Conservation (phyloP, 2,329 filamentous ascomycete genomes). For the Cercospora canescens region DNA sequence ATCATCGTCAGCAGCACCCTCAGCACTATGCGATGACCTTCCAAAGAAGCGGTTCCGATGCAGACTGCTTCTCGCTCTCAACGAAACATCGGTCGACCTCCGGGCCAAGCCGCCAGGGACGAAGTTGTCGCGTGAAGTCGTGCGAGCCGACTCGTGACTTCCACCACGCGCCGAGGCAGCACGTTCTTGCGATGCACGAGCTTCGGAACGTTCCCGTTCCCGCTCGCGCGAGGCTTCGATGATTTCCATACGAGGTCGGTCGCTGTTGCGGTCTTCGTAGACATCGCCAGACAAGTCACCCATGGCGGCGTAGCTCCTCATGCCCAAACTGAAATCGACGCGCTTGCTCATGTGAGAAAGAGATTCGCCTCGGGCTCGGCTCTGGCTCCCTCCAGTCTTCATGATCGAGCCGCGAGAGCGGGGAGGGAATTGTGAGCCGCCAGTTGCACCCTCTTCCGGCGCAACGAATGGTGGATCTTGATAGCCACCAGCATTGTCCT, state of each 20-base stretch:
- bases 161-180: neutral
- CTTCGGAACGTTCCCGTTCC: conserved; percentile 19
- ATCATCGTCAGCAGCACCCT: conserved; percentile 25
- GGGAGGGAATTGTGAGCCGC: conserved; percentile 17
- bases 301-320: conserved; percentile 56
- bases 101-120: conserved; percentile 31
- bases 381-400: conserved; percentile 18
- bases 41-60: conserved; percentile 65
- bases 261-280: conserved; percentile 56
- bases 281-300: conserved; percentile 65
- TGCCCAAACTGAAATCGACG: conserved; percentile 71
- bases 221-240: conserved; percentile 38
- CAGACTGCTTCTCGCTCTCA: conserved; percentile 36
- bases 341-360: conserved; percentile 60
- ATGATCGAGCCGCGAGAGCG: conserved; percentile 53
- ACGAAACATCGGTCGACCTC: conserved; percentile 30
- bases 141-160: conserved; percentile 30
- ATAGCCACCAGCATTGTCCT: conserved; percentile 24
- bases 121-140: conserved; percentile 29
- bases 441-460: conserved; percentile 26
- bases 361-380: conserved; percentile 57
- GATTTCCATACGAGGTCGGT: conserved; percentile 45
- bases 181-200: conserved; percentile 24
- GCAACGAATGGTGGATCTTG: conserved; percentile 47
- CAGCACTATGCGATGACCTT: conserved; percentile 33